Evolutionary conservation across 306 rosid genomes (phyloP).

Genomic region (Geum urbanum): DNA sequence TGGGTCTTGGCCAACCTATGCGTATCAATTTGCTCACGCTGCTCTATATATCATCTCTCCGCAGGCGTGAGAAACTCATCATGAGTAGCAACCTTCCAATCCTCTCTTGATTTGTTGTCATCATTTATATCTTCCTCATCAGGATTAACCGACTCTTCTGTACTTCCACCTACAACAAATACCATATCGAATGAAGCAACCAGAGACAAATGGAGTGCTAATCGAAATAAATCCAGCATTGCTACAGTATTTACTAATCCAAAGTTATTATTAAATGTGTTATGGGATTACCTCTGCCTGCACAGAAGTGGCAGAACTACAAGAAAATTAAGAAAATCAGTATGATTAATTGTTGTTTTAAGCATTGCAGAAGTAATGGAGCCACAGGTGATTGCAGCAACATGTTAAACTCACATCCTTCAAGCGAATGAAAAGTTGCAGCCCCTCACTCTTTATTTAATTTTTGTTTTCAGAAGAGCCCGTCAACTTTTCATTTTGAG

Average conservation of each 20-base stretch:
- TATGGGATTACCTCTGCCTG: neutral
- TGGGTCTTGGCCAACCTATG: constrained; percentile 73
- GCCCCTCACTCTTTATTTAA: too few relatives aligned
- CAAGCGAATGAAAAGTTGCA: neutral
- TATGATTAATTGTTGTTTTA: neutral
- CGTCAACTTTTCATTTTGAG: too few relatives aligned
- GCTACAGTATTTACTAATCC: neutral
- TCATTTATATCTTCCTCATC: constrained; percentile 55
- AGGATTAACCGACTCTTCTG: constrained; percentile 38
- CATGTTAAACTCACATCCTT: neutral
- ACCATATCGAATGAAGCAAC: constrained; percentile 6
- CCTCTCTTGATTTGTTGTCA: constrained; percentile 33
- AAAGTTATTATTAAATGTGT: neutral
- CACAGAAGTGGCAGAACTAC: neutral
- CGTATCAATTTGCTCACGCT: constrained; percentile 79
- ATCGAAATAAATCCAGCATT: neutral
- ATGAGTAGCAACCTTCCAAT: constrained; percentile 50
- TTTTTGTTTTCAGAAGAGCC: too few relatives aligned
- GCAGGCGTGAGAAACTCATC: constrained; percentile 83
- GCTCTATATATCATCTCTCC: constrained; percentile 85
- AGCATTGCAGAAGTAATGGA: neutral
- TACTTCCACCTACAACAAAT: constrained; percentile 49
- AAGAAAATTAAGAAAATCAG: neutral
- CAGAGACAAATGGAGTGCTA: neutral
- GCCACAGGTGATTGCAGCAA: neutral